These are phyloP conservation scores for Pseudocercospora fijiensis DNA, from an alignment of 2,329 filamentous ascomycete species.

Conservation along the genomic window DNA sequence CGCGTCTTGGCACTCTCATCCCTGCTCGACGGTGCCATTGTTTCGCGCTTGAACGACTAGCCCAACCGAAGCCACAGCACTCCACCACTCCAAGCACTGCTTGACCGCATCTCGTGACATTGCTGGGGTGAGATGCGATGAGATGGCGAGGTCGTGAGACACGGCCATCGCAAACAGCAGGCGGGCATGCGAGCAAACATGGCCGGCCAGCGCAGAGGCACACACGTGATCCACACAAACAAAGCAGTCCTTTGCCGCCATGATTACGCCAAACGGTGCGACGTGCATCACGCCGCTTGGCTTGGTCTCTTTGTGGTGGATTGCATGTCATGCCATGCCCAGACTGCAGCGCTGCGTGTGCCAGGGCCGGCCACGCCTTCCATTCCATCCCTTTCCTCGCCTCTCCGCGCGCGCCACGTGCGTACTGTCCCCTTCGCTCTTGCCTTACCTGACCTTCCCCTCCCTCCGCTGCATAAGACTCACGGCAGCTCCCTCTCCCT, in stretches of 20 bases:
- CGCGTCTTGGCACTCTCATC: not conserved
- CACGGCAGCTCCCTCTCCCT: not conserved
- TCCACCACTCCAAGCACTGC: too few species aligned
- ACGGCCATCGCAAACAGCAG: not conserved
- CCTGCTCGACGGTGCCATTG: not conserved
- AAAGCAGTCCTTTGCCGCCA: constrained; percentile 8
- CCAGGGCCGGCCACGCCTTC: constrained; percentile 16
- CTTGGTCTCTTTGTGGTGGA: constrained; percentile 15
- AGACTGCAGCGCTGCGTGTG: too few species aligned
- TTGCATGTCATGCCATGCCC: constrained; percentile 12
- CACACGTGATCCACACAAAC: not conserved
- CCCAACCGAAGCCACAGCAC: not conserved
- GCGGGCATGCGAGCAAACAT: not conserved
- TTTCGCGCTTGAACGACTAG: not conserved
- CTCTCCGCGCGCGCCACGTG: constrained; percentile 10
- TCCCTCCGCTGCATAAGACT: not conserved
- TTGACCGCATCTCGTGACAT: not conserved
- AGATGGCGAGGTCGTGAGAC: not conserved
- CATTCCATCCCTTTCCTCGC: constrained; percentile 18
- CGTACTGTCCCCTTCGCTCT: constrained; percentile 9
- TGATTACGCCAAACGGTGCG: constrained; percentile 6
- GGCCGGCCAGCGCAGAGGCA: not conserved
- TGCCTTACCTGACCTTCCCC: constrained; percentile 10
- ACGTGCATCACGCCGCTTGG: constrained; percentile 14
- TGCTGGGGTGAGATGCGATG: not conserved